Conservation (phyloP, 768 basidiomycete genomes). For the Pisolithus marmoratus region DNA sequence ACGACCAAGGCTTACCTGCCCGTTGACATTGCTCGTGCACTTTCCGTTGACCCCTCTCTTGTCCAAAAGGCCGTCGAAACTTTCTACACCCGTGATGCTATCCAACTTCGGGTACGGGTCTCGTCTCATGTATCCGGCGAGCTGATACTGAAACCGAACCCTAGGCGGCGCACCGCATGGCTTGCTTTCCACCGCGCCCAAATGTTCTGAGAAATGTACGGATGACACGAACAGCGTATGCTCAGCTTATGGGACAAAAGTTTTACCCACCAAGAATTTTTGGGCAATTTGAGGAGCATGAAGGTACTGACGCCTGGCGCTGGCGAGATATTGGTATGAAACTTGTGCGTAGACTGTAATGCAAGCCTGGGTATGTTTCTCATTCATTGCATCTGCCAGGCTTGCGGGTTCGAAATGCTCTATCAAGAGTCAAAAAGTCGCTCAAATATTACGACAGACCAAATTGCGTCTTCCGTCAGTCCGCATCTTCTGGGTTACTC, state of each 20-base stretch:
- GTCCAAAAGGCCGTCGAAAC: slow-evolving; percentile 85
- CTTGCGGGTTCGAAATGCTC: slow-evolving; percentile 96
- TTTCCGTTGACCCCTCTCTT: slow-evolving; percentile 57
- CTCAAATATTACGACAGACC: slow-evolving; percentile 35
- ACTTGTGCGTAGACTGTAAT: slow-evolving; percentile 49
- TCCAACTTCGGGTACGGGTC: slow-evolving; percentile 73
- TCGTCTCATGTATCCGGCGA: background rate
- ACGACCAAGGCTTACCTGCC: slow-evolving; percentile 76
- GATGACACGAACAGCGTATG: slow-evolving; percentile 90
- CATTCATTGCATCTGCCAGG: slow-evolving; percentile 34
- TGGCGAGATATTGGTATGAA: slow-evolving; percentile 91
- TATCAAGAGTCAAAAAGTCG: slow-evolving; percentile 78
- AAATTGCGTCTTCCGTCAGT: slow-evolving; percentile 44
- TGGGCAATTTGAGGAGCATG: slow-evolving; percentile 60
- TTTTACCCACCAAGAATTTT: slow-evolving; percentile 92
- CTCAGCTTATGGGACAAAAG: slow-evolving; percentile 85
- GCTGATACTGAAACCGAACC: slow-evolving; percentile 2
- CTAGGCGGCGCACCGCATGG: slow-evolving; percentile 85
- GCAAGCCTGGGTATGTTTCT: background rate
- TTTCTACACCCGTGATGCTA: slow-evolving; percentile 93
- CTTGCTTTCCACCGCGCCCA: slow-evolving; percentile 77
- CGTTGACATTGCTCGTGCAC: slow-evolving; percentile 66
- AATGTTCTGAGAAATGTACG: slow-evolving; percentile 55
- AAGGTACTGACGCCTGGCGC: slow-evolving; percentile 64
- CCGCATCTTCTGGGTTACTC: background rate